Percentiles rank a stretch among this genome's conserved stretches.
Evolutionary conservation across 805 yeast species (phyloP).

Genomic region (Kuraishia piskuri): DNA sequence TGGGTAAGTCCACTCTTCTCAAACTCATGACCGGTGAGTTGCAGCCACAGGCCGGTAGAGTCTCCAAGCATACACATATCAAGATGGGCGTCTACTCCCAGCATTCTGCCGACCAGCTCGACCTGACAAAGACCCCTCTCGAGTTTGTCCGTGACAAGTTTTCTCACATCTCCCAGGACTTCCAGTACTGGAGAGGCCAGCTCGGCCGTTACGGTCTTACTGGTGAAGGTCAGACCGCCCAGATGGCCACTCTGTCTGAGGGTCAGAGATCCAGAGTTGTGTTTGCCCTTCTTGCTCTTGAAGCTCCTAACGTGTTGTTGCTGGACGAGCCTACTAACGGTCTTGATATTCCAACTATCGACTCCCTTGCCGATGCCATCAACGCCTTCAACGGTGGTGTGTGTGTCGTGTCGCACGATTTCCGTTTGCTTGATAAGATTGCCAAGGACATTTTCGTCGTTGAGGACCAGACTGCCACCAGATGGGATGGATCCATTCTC

Average conservation of each 20-base stretch:
- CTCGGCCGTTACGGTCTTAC: slow-evolving; percentile 97
- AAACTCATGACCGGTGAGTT: slow-evolving; percentile 95
- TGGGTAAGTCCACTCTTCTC: slow-evolving; percentile 93
- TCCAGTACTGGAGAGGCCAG: slow-evolving; percentile 98
- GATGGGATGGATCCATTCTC: slow-evolving; percentile 91
- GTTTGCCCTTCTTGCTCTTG: slow-evolving; percentile 90
- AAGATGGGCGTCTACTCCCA: slow-evolving; percentile 98
- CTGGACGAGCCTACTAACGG: slow-evolving; percentile 99
- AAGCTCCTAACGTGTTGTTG: slow-evolving; percentile 87
- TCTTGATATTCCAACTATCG: slow-evolving; percentile 96
- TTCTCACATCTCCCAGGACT: slow-evolving; percentile 86
- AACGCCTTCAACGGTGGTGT: slow-evolving; percentile 96
- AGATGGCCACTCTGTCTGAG: slow-evolving; percentile 97
- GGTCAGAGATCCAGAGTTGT: slow-evolving; percentile 99
- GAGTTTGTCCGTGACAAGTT: slow-evolving; percentile 96
- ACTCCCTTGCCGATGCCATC: slow-evolving; percentile 95
- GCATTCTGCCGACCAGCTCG: slow-evolving; percentile 97
- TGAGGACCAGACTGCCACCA: slow-evolving; percentile 89
- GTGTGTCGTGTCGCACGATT: slow-evolving; percentile 97
- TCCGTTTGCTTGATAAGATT: slow-evolving; percentile 93
- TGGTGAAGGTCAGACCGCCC: slow-evolving; percentile 97
- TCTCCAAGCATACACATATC: slow-evolving; percentile 93
- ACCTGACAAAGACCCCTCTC: slow-evolving; percentile 87
- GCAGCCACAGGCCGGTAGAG: slow-evolving; percentile 87
- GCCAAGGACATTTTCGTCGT: slow-evolving; percentile 97